Percentiles rank a stretch among this genome's conserved stretches.
These are phyloP conservation scores for Geotrichum histeridarum DNA, from an alignment of 1,139 yeast genomes.

Conservation along the genomic window DNA sequence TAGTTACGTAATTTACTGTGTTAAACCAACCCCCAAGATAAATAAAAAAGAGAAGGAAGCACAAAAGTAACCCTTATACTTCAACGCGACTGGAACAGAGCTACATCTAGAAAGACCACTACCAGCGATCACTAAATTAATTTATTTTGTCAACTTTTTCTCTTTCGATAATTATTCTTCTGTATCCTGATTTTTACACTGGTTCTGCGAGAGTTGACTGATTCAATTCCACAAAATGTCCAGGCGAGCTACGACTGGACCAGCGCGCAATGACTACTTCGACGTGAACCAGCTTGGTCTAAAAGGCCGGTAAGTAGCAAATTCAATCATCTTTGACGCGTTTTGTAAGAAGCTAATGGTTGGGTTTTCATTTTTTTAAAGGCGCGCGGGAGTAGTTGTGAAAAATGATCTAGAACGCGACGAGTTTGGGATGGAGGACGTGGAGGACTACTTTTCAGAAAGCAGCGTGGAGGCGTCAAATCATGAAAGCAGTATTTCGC, in stretches of 20 bases:
- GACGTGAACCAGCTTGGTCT: constrained; percentile 26
- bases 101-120: neutral
- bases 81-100: too few species aligned
- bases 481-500: too few species aligned
- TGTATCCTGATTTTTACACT: too few species aligned
- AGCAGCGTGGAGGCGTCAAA: neutral
- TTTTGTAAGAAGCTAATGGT: neutral
- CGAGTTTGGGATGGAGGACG: constrained; percentile 69
- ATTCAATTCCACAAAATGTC: constrained; percentile 18
- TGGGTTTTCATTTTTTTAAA: constrained; percentile 12
- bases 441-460: constrained; percentile 64
- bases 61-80: too few species aligned
- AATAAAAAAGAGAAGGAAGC: neutral
- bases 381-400: constrained; percentile 49
- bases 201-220: too few species aligned
- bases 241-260: constrained; percentile 19
- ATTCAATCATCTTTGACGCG: neutral
- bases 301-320: constrained; percentile 24
- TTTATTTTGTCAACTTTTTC: neutral
- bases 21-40: neutral
- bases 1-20: too few species aligned
- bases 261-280: constrained; percentile 17
- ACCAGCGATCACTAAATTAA: neutral
- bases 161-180: too few species aligned
- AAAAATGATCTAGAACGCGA: constrained; percentile 52